Evolutionary conservation across 139 green algal genomes (phyloP), one percentile per base, ranked within the genome.

Genomic region (Asterochloris erici): DNA sequence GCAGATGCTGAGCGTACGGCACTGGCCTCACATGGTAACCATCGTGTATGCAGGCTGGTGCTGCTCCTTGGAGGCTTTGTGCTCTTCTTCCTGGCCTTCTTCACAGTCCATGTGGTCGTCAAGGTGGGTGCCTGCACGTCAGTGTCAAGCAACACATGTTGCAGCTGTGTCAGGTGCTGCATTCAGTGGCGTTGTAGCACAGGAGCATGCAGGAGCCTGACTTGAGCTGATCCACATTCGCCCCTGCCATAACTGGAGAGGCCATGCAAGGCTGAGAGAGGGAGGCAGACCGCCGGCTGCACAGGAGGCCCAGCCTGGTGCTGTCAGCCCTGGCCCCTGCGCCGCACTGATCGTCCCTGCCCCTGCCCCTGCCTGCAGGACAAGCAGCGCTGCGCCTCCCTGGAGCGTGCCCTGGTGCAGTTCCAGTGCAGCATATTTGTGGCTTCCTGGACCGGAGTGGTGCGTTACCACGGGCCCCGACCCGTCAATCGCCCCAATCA

Each of bases 401-500:
- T 66, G 27, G 82, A 94, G 73, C 86, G 87, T 16, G 74, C 71
- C 26, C 84, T 96, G 68, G 86, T 96, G 24, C 82, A 92, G 83
- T 94, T 95, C 84, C 85, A 94, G 73, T 95, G 89, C 84, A 77
- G 84, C 15, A 88, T 93, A 24, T 98, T 97, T 83, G 91, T 98
- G 0, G 88, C 91, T 0, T 97, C 94, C 11, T 98, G 95, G 95
- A 98, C 93, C n/a, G 94, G 87, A 0, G 90, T 96, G 38, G 86
- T 96, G 78, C 85, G 85, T 26, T 96, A 98, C 86, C 97, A 99
- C 87, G 96, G 96, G 14, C 96, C 97, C 12, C 86, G 88, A 19
- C 97, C 97, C 21, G 93, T 89, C 11, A 81, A 88, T 0, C 82
- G 85, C 11, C 27, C 90, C 62, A 94, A 94, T 82, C 86, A 89